phyloP scores from a whole-genome alignment of 164 flowering plant species.

The Protea cynaroides region DNA sequence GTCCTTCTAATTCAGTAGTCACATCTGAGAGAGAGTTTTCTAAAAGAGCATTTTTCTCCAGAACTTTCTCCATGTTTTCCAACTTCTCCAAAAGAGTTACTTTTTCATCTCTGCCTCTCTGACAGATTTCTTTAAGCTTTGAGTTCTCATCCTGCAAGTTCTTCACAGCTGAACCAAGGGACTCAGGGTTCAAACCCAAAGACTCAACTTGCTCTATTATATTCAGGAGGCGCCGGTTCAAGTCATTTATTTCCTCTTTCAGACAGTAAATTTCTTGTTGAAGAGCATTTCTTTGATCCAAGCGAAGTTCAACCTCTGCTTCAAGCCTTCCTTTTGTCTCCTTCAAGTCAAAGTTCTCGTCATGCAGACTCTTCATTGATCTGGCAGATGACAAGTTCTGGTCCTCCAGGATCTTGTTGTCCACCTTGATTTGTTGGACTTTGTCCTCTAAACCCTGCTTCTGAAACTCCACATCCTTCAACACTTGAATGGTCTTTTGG shows the following conservation, averaged over 20 bases:
- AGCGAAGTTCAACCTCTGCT: slow-evolving; percentile 48
- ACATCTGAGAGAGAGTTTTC: slow-evolving; percentile 49
- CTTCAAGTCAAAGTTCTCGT: slow-evolving; percentile 48
- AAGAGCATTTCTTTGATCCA: slow-evolving; percentile 43
- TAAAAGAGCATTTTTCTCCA: slow-evolving; percentile 33
- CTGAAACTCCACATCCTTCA: slow-evolving; percentile 58
- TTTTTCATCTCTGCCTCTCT: slow-evolving; percentile 40
- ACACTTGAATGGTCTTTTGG: slow-evolving; percentile 44
- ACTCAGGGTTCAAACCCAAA: slow-evolving; percentile 55
- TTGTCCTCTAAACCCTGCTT: slow-evolving; percentile 53
- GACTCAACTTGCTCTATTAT: slow-evolving; percentile 48
- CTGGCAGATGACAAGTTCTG: slow-evolving; percentile 36
- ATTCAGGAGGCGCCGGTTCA: slow-evolving; percentile 40
- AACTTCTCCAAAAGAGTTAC: slow-evolving; percentile 43
- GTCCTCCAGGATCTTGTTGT: slow-evolving; percentile 52
- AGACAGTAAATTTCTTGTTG: slow-evolving; percentile 50
- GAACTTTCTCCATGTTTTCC: slow-evolving; percentile 41
- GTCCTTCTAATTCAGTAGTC: slow-evolving; percentile 39
- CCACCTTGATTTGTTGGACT: slow-evolving; percentile 37
- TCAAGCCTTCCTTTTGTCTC: slow-evolving; percentile 68
- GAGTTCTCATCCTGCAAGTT: slow-evolving; percentile 63
- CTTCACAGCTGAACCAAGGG: slow-evolving; percentile 46
- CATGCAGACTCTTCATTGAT: slow-evolving; percentile 41
- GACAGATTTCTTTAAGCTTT: slow-evolving; percentile 48
- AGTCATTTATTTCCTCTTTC: slow-evolving; percentile 56